A percentile compares a stretch with the other conserved stretches of the same genome.
These are phyloP conservation scores for Hirsutella thompsonii DNA, from an alignment of 2,329 filamentous ascomycete genomes.

Conservation along the genomic window DNA sequence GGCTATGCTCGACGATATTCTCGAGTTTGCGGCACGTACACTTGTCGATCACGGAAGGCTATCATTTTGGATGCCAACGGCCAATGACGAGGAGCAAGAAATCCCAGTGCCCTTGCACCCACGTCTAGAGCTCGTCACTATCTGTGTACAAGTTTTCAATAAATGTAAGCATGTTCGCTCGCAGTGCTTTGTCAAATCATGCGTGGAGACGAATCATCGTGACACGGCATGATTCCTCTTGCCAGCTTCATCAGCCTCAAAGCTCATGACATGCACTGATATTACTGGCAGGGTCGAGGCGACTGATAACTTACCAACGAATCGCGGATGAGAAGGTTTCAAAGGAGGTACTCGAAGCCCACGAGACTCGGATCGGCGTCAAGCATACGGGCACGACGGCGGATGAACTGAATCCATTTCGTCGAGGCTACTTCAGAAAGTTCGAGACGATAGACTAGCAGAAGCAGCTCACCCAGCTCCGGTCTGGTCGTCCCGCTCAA, in stretches of 20 bases:
- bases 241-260: too few relatives aligned
- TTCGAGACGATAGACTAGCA: constrained; percentile 24
- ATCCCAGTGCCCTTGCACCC: constrained; percentile 68
- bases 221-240: too few relatives aligned
- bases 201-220: too few relatives aligned
- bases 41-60: constrained; percentile 70
- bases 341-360: constrained; percentile 23
- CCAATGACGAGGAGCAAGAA: constrained; percentile 65
- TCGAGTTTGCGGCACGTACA: constrained; percentile 65
- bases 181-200: too few relatives aligned
- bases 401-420: constrained; percentile 48
- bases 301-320: constrained; percentile 75
- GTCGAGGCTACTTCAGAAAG: constrained; percentile 43
- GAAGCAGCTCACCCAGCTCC: background rate
- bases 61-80: constrained; percentile 95
- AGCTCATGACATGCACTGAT: constrained; percentile 5
- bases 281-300: constrained; percentile 58
- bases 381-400: constrained; percentile 32
- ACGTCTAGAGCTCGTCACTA: constrained; percentile 55
- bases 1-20: constrained; percentile 79
- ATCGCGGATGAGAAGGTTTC: constrained; percentile 47
- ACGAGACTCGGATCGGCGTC: constrained; percentile 15
- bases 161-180: constrained; percentile 65
- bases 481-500: background rate
- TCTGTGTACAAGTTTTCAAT: constrained; percentile 80